A percentile compares a stretch with the other conserved stretches of the same genome.
Evolutionary conservation across 1,284 basidiomycete species (phyloP).

Genomic region (Stereum hirsutum): DNA sequence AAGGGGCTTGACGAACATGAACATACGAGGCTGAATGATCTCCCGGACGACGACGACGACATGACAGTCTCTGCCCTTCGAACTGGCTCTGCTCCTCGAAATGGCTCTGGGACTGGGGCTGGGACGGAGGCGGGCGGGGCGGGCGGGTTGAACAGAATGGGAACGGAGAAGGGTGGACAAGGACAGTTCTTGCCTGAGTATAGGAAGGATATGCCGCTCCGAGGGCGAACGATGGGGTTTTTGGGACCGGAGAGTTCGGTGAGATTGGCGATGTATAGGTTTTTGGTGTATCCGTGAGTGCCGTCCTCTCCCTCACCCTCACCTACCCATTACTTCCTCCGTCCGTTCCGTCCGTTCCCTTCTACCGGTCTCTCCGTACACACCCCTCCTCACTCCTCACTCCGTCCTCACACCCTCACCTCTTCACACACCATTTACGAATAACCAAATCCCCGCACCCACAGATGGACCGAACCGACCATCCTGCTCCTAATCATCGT

Average conservation of each 20-base stretch:
- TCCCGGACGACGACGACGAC: conserved; percentile 19
- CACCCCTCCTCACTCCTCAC: no score
- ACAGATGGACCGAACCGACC: conserved; percentile 80
- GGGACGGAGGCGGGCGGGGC: conserved; percentile 3
- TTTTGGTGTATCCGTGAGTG: conserved; percentile 61
- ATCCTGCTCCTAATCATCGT: conserved; percentile 81
- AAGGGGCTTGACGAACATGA: conserved; percentile 51
- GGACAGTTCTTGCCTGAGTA: conserved; percentile 31
- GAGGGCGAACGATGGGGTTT: conserved; percentile 75
- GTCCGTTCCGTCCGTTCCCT: background rate
- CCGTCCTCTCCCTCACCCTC: background rate
- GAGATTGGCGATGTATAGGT: conserved; percentile 53
- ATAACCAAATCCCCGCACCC: no score
- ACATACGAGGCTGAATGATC: conserved; percentile 35
- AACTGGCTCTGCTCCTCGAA: no score
- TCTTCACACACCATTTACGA: no score
- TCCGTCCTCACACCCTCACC: no score
- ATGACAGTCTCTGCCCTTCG: no score
- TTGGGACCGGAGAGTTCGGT: conserved; percentile 64
- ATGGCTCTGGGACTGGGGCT: no score
- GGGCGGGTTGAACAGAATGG: conserved; percentile 19
- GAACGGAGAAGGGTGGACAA: conserved; percentile 23
- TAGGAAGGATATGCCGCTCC: conserved; percentile 41
- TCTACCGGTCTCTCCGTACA: background rate
- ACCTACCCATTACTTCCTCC: no score